Conservation (phyloP, 371 early-diverging fungal genomes). For the Haplosporangium sp. region DNA sequence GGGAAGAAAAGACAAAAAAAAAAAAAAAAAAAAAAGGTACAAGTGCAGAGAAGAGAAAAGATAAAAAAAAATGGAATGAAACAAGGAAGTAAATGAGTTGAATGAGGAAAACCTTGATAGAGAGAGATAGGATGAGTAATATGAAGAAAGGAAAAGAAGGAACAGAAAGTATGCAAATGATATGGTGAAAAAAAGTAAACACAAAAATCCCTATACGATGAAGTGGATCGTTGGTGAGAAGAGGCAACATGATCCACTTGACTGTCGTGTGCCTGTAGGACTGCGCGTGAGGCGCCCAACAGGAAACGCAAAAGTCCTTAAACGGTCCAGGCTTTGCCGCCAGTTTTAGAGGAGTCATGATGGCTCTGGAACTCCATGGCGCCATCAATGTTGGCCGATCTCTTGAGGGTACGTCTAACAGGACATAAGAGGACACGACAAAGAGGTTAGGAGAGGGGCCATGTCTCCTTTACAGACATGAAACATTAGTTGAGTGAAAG, state of each 20-base stretch:
- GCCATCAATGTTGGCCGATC: conserved; percentile 39
- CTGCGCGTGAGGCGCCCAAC: too few species aligned
- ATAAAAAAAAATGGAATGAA: conserved; percentile 1
- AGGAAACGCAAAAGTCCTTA: conserved; percentile 11
- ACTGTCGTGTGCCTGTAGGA: too few species aligned
- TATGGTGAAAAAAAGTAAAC: too few species aligned
- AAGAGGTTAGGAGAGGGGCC: neutral
- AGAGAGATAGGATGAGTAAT: neutral
- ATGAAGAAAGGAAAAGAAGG: too few species aligned
- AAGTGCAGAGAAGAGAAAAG: conserved; percentile 4
- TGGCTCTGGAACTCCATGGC: conserved; percentile 48
- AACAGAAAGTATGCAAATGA: too few species aligned
- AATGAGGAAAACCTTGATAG: neutral
- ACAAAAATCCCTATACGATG: too few species aligned
- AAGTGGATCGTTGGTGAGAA: too few species aligned
- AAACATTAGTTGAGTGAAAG: neutral
- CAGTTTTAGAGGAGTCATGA: conserved; percentile 35
- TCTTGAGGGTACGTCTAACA: conserved; percentile 45
- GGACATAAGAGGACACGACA: neutral
- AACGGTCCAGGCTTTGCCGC: conserved; percentile 46
- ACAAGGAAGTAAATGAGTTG: neutral
- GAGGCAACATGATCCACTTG: too few species aligned
- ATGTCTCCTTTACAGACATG: neutral
- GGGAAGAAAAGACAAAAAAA: conserved; percentile 5
- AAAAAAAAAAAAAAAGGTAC: neutral